These are phyloP conservation scores for Solanum hybrid DNA, from an alignment of 305 asterid species.

Conservation along the genomic window DNA sequence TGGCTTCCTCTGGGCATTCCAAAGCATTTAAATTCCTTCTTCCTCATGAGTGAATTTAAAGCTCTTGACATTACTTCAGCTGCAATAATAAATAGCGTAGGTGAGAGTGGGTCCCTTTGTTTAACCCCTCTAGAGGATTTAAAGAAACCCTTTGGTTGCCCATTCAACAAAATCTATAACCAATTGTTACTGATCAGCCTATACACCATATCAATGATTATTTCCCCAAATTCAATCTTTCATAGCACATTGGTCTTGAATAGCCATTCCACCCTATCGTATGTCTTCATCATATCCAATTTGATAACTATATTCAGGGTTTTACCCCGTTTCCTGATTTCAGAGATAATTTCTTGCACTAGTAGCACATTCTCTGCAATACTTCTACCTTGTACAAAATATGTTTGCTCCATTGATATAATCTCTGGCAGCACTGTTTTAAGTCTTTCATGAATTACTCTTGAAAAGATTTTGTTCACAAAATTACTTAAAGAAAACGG, in stretches of 20 bases:
- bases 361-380: not conserved
- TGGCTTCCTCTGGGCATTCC: not conserved
- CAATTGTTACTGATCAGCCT: not conserved
- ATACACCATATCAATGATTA: not conserved
- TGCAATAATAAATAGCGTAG: not conserved
- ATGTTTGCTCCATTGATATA: no score
- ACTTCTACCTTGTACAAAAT: not conserved
- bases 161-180: not conserved
- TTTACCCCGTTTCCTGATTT: not conserved
- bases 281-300: no score
- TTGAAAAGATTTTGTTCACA: not conserved
- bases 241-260: not conserved
- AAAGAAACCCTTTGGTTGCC: not conserved
- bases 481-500: not conserved
- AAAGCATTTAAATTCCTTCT: not conserved
- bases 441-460: not conserved
- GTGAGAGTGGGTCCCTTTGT: not conserved
- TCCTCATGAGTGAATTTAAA: not conserved
- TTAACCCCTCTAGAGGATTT: not conserved
- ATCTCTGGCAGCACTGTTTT: not conserved
- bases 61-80: not conserved
- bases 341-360: not conserved
- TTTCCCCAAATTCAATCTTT: not conserved
- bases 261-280: not conserved
- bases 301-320: no score